Evolutionary conservation across 306 rosid genomes (phyloP).

Genomic region (Gleditsia sinensis): DNA sequence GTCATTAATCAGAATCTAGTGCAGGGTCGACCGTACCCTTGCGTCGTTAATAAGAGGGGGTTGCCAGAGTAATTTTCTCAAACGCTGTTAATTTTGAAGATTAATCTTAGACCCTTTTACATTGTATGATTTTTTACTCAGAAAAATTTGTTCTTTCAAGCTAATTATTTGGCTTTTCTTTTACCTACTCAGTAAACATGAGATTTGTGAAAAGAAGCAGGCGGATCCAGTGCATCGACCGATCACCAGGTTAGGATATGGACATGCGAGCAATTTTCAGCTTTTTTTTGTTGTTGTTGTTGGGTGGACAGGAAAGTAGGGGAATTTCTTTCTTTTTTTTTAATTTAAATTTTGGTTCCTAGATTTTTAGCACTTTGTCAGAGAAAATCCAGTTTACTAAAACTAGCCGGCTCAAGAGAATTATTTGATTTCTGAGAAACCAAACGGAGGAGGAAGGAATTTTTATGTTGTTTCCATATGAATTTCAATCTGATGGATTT

Average conservation of each 20-base stretch:
- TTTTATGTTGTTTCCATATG: background rate
- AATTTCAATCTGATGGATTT: conserved; percentile 24
- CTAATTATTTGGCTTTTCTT: conserved; percentile 19
- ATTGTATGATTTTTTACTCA: too few relatives aligned
- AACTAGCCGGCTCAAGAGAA: too few relatives aligned
- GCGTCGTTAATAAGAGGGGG: conserved; percentile 85
- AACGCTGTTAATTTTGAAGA: background rate
- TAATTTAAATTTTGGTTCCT: conserved; percentile 24
- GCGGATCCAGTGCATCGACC: conserved; percentile 90
- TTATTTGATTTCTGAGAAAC: background rate
- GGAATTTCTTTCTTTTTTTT: too few relatives aligned
- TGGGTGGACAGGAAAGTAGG: conserved; percentile 3
- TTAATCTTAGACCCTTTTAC: background rate
- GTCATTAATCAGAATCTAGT: conserved; percentile 64
- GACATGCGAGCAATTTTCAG: background rate
- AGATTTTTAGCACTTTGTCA: background rate
- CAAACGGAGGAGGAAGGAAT: background rate
- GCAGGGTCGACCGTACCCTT: conserved; percentile 64
- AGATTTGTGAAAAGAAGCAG: conserved; percentile 75
- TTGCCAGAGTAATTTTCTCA: conserved; percentile 60
- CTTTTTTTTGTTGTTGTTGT: background rate
- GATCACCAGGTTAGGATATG: conserved; percentile 69
- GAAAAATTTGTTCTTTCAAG: too few relatives aligned
- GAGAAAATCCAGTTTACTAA: background rate
- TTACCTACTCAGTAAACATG: conserved; percentile 54